phyloP scores from a whole-genome alignment of 345 rosid species.

The Syzygium oleosum region DNA sequence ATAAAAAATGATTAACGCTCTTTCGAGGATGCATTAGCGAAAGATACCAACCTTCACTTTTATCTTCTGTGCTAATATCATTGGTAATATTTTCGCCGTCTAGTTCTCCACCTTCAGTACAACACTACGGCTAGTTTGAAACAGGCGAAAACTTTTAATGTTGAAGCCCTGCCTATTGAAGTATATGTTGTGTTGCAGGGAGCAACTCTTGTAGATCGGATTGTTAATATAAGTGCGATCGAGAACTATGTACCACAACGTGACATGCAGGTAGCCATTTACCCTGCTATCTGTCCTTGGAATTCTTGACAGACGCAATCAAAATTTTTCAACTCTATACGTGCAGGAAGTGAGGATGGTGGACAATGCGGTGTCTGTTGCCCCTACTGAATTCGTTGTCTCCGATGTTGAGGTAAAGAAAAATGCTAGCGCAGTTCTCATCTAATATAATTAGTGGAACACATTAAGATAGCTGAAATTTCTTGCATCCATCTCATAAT shows the following conservation, averaged over 20 bases:
- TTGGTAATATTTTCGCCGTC: background rate
- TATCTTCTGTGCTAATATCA: background rate
- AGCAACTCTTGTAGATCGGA: constrained; percentile 83
- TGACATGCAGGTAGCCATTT: constrained; percentile 34
- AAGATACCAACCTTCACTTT: background rate
- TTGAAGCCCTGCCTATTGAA: background rate
- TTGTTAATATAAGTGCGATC: constrained; percentile 56
- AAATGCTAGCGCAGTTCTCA: background rate
- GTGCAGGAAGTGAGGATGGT: constrained; percentile 53
- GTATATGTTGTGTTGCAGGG: constrained; percentile 40
- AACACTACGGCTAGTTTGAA: background rate
- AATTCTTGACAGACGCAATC: background rate
- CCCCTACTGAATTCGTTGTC: constrained; percentile 17
- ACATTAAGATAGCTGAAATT: background rate
- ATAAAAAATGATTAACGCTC: background rate
- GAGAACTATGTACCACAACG: constrained; percentile 52
- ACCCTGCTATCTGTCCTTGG: background rate
- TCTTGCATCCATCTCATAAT: background rate
- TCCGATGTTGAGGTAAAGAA: constrained; percentile 42
- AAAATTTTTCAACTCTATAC: constrained; percentile 1
- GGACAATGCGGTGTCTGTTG: constrained; percentile 27
- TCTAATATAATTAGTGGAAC: background rate
- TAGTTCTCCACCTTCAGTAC: background rate
- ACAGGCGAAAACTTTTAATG: background rate
- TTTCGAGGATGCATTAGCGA: background rate